Evolutionary conservation across 2,329 filamentous ascomycete genomes (phyloP).

Genomic region (Neopestalotiopsis clavispora): DNA sequence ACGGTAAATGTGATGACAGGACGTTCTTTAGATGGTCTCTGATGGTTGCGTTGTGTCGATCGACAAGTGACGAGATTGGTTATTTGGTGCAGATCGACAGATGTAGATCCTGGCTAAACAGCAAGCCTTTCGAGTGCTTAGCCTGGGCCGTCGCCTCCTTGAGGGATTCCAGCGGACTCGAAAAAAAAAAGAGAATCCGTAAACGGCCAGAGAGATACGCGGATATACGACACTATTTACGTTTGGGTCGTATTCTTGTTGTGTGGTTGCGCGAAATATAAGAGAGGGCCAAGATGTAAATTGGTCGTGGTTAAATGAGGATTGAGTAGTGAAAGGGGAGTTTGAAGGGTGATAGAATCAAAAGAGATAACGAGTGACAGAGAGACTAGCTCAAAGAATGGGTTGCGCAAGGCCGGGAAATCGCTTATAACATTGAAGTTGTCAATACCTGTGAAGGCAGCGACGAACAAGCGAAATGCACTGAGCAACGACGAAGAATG

Average conservation of each 20-base stretch:
- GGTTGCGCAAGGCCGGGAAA: background rate
- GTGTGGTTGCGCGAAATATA: background rate
- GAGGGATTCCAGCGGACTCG: background rate
- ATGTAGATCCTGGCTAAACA: slow-evolving; percentile 1
- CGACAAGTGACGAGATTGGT: slow-evolving; percentile 3
- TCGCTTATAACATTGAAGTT: slow-evolving; percentile 8
- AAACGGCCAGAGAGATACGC: background rate
- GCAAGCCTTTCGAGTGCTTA: background rate
- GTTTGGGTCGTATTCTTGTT: background rate
- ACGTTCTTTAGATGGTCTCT: background rate
- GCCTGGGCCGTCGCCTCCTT: background rate
- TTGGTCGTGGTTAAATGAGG: background rate
- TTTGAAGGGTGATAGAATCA: slow-evolving; percentile 8
- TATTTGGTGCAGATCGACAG: slow-evolving; percentile 5
- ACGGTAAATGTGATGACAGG: background rate
- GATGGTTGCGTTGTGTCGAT: background rate
- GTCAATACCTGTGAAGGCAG: background rate
- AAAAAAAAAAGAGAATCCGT: background rate
- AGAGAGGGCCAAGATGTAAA: background rate
- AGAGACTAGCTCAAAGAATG: slow-evolving; percentile 52
- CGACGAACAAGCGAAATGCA: background rate
- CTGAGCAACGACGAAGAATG: background rate
- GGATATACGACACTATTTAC: background rate
- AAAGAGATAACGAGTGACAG: slow-evolving; percentile 46
- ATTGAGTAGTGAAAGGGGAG: background rate